Evolutionary conservation across 768 basidiomycete genomes (phyloP).

Genomic region (Calocybe cyanea): DNA sequence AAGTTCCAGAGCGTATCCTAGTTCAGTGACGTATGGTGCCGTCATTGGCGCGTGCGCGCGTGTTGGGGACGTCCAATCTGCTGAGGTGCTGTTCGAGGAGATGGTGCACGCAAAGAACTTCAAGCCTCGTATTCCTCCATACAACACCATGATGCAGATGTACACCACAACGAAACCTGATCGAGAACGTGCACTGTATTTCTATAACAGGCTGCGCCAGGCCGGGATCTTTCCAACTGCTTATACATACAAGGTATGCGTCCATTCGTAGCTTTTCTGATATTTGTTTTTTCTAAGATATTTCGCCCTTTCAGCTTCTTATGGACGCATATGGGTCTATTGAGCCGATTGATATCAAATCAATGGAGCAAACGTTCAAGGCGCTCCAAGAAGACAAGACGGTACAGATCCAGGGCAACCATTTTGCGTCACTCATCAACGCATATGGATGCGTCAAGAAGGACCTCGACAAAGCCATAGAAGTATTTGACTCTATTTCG

Average conservation of each 20-base stretch:
- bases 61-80: slow-evolving; percentile 82
- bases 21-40: slow-evolving; percentile 92
- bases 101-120: slow-evolving; percentile 75
- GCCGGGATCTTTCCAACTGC: slow-evolving; percentile 71
- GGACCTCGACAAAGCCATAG: slow-evolving; percentile 73
- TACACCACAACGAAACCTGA: slow-evolving; percentile 90
- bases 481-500: slow-evolving; percentile 73
- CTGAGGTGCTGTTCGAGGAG: slow-evolving; percentile 80
- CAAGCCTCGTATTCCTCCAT: slow-evolving; percentile 88
- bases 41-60: slow-evolving; percentile 92
- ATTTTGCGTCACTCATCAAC: slow-evolving; percentile 83
- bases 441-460: slow-evolving; percentile 80
- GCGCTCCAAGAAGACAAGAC: slow-evolving; percentile 44
- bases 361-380: slow-evolving; percentile 71
- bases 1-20: slow-evolving; percentile 51
- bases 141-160: slow-evolving; percentile 98
- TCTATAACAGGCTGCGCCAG: slow-evolving; percentile 60
- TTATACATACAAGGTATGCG: slow-evolving; percentile 88
- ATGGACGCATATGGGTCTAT: slow-evolving; percentile 86
- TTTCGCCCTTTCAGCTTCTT: slow-evolving; percentile 57
- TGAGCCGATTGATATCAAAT: slow-evolving; percentile 70
- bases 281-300: background rate
- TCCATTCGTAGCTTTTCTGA: background rate
- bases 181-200: slow-evolving; percentile 70
- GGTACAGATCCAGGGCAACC: slow-evolving; percentile 41